Base-by-base conservation (phyloP, 768 basidiomycete genomes). In the Epithele typhae region DNA sequence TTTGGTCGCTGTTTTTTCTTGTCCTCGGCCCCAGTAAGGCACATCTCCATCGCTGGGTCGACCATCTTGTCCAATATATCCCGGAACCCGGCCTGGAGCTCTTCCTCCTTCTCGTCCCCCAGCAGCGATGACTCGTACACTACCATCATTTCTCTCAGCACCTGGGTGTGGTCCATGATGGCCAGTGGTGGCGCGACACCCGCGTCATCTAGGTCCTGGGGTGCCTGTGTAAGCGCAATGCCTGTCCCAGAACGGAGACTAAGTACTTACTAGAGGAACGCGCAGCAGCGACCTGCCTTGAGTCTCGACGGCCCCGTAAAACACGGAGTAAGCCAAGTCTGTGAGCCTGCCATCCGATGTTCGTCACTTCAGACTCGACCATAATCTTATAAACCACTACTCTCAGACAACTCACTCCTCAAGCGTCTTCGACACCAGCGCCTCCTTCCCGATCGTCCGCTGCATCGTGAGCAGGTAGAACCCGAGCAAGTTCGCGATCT, bases 401-500 rank as follows among this genome's bases (percentile, higher is more conserved):
- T 30, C 27, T 17, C 10, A n/a, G 21, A 14, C 32, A 17, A 53
- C 51, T 18, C 34, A 95, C 92, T 96, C 92, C 52, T 81, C 71
- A 23, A 98, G 70, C 0, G 87, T 84, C 46, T 69, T 75, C 1
- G 86, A 85, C 44, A 98, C 70, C 37, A 87, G 48, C 1, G 94
- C 90, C 3, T 86, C 72, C n/a, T 79, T 75, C 0, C 96, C 96
- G 35, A 97, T 84, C 1, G 94, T 97, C 39, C 91, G 76, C 40
- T 81, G 77, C 92, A 99, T 96, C 4, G 93, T 97, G 25, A 92
- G 65, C 60, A 84, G 70, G 63, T 98, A 99, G 61, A 98, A 99
- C 54, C 95, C 91, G 8, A 99, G 67, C n/a, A 98, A 72, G 57
- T 95, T 97, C 38, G 92, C 85, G 42, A 98, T 83, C 64, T 91